phyloP scores from a whole-genome alignment of 2,329 filamentous ascomycete species.

The Periconia macrospinosa region DNA sequence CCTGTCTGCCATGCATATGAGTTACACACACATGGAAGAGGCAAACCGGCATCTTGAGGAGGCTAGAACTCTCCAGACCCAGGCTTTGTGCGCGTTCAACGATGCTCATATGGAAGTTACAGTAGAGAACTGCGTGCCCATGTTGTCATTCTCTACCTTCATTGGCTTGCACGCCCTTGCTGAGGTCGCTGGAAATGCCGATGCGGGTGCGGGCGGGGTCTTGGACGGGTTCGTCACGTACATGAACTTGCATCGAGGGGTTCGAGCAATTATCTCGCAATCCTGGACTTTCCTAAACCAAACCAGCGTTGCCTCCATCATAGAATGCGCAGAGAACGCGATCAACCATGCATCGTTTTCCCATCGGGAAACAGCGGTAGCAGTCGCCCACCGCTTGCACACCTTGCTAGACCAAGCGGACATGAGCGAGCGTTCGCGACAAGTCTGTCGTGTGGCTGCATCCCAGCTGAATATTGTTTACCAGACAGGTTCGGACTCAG shows the following conservation, averaged over 20 bases:
- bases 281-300: constrained; percentile 14
- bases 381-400: constrained; percentile 7
- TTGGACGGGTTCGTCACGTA: constrained; percentile 19
- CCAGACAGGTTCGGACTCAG: constrained; percentile 4
- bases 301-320: constrained; percentile 11
- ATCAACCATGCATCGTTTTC: constrained; percentile 7
- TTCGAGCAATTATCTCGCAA: constrained; percentile 11
- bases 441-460: constrained; percentile 16
- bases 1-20: constrained; percentile 22
- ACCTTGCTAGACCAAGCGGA: constrained; percentile 13
- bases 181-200: constrained; percentile 12
- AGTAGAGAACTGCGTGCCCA: constrained; percentile 13
- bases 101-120: constrained; percentile 8
- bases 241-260: constrained; percentile 21
- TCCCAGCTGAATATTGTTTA: constrained; percentile 14
- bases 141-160: constrained; percentile 17
- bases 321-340: constrained; percentile 6
- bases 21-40: constrained; percentile 7
- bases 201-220: constrained; percentile 11
- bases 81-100: constrained; percentile 16
- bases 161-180: constrained; percentile 18
- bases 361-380: constrained; percentile 3
- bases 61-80: constrained; percentile 16
- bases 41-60: constrained; percentile 15
- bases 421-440: constrained; percentile 3